Conservation (phyloP, 495 filamentous ascomycete species). For the Xylaria palmicola region DNA sequence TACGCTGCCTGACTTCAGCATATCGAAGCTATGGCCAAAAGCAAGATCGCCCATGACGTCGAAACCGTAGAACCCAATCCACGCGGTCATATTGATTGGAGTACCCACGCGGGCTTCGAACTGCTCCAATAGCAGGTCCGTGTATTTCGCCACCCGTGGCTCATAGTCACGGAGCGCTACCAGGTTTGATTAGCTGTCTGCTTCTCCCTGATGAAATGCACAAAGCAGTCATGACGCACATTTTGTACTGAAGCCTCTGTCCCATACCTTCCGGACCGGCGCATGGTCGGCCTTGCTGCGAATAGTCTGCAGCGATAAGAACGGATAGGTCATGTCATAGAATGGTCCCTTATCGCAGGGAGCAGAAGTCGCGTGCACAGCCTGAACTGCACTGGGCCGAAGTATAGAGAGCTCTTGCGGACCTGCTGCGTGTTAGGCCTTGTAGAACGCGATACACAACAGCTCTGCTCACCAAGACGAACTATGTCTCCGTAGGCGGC, state of each 20-base stretch:
- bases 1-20: not conserved
- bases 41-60: slow-evolving; percentile 55
- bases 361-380: not conserved
- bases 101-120: slow-evolving; percentile 4
- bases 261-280: slow-evolving; percentile 28
- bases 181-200: not conserved
- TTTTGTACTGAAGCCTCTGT: slow-evolving; percentile 24
- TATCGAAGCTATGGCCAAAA: slow-evolving; percentile 44
- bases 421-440: too few relatives aligned
- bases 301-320: not conserved
- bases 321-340: not conserved
- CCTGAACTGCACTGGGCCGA: not conserved
- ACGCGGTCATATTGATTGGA: slow-evolving; percentile 40
- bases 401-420: not conserved
- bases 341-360: not conserved
- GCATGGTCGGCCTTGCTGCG: slow-evolving; percentile 22
- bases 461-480: not conserved
- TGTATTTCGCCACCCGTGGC: slow-evolving; percentile 20
- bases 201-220: not conserved
- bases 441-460: too few relatives aligned
- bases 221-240: not conserved
- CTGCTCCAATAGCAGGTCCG: slow-evolving; percentile 18
- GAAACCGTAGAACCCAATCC: slow-evolving; percentile 49
- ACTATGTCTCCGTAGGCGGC: not conserved
- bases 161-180: slow-evolving; percentile 20